These are phyloP conservation scores for Leccinum pachyderme DNA, from an alignment of 1,284 basidiomycete genomes.

Conservation along the genomic window DNA sequence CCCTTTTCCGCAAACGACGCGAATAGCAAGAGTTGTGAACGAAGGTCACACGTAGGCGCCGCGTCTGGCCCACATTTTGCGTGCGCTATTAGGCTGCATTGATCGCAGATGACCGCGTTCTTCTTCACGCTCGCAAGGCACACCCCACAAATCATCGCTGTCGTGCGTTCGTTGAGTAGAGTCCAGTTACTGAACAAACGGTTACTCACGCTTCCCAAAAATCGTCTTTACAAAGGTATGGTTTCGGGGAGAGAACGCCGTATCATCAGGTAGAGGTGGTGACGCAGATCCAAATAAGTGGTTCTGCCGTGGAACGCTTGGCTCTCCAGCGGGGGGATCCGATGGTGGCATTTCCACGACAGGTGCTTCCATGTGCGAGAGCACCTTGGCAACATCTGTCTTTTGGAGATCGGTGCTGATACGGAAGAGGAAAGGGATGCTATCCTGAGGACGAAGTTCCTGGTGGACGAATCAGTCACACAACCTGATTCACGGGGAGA, in stretches of 20 bases:
- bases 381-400: slow-evolving; percentile 57
- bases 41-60: slow-evolving; percentile 79
- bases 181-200: neutral
- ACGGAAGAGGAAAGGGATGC: slow-evolving; percentile 88
- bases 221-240: slow-evolving; percentile 91
- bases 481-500: slow-evolving; percentile 1
- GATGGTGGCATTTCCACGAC: slow-evolving; percentile 42
- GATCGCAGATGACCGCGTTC: slow-evolving; percentile 83
- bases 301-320: slow-evolving; percentile 27
- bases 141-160: slow-evolving; percentile 86
- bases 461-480: slow-evolving; percentile 30
- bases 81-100: slow-evolving; percentile 89
- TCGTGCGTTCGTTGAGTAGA: slow-evolving; percentile 19
- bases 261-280: slow-evolving; percentile 43
- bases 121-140: slow-evolving; percentile 83
- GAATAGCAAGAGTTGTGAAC: slow-evolving; percentile 68
- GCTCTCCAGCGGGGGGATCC: slow-evolving; percentile 29
- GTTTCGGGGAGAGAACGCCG: slow-evolving; percentile 55
- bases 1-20: slow-evolving; percentile 71
- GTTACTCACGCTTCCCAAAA: slow-evolving; percentile 81
- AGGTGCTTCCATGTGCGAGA: slow-evolving; percentile 52
- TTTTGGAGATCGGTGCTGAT: slow-evolving; percentile 84
- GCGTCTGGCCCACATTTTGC: slow-evolving; percentile 74
- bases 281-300: slow-evolving; percentile 41
- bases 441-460: slow-evolving; percentile 87